phyloP scores from a whole-genome alignment of 257 asterid species.

The Solanum corneliomulleri region DNA sequence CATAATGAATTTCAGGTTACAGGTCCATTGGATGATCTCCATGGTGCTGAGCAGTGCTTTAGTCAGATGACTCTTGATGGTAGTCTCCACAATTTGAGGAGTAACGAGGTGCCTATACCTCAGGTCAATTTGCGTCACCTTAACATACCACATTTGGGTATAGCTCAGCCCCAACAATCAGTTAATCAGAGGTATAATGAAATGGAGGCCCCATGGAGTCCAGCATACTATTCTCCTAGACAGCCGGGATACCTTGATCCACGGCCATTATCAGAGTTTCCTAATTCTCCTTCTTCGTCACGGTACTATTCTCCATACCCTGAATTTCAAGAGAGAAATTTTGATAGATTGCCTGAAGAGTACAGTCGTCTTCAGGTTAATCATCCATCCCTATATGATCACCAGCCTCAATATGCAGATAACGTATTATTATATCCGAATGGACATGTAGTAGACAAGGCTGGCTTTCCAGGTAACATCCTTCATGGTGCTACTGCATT shows the following conservation, averaged over 20 bases:
- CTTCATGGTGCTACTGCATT: conserved; percentile 39
- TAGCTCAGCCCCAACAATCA: conserved; percentile 56
- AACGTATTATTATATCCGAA: conserved; percentile 42
- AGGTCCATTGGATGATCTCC: conserved; percentile 51
- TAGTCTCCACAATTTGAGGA: conserved; percentile 57
- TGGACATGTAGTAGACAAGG: conserved; percentile 34
- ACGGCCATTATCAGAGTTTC: conserved; percentile 55
- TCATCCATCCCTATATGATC: conserved; percentile 45
- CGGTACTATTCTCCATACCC: conserved; percentile 51
- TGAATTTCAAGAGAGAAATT: conserved; percentile 39
- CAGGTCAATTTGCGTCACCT: conserved; percentile 57
- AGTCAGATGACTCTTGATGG: conserved; percentile 71
- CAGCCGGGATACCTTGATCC: conserved; percentile 57
- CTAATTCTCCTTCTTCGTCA: conserved; percentile 80
- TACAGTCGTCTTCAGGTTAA: conserved; percentile 33
- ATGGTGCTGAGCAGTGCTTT: conserved; percentile 55
- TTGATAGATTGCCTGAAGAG: conserved; percentile 60
- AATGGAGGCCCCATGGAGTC: conserved; percentile 98
- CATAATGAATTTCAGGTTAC: conserved; percentile 31
- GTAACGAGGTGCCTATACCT: conserved; percentile 66
- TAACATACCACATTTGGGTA: conserved; percentile 61
- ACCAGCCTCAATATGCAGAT: conserved; percentile 51
- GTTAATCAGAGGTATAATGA: conserved; percentile 59
- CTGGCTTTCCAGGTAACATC: conserved; percentile 70
- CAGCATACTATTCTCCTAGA: conserved; percentile 84